Evolutionary conservation across 2,329 filamentous ascomycete species (phyloP), one percentile per base, ranked within the genome.

Genomic region (Penicillium sp.): DNA sequence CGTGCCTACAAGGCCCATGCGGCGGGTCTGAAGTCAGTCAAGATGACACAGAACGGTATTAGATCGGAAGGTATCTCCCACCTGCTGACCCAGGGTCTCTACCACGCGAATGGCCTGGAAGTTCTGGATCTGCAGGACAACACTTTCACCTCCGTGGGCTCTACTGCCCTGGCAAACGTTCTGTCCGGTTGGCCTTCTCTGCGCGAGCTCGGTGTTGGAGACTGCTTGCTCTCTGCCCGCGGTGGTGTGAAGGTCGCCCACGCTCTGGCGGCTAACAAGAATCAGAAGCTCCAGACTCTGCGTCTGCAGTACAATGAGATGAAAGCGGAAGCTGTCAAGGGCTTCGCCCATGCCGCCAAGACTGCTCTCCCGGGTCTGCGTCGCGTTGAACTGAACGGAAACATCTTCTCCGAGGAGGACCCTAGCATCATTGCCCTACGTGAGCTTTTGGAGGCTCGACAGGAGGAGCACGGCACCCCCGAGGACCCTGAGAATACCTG

Each of bases 41-140:
- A 92, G 78, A 97, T 99, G 93, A 89, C 95, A 22, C 93, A 97
- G 73, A 97, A 99, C 69, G 93, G 93, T 44, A 99, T 99, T 61
- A 82, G 93, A 36, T 89, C 92, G 67, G 90, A 97, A 71, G 93
- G 93, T 53, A 93, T 97, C 64, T 84, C 84, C 40, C 80, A 86
- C 58, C 77, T 99, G 49, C 76, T 99, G 56, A 84, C 81, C 53
- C 78, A 91, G 45, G 93, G 93, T 54, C 78, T 99, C 45, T 81
- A 79, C 56, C 79, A 88, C 62, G 82, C 89, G 42, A 77, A 75
- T 28, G 75, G 77, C 37, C 79, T 99, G 47, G 78, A 85, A 66
- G 80, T 90, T 12, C 75, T 99, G 45, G 93, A 99, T 74, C 76
- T 99, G 54, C 92, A 99, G 71, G 93, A 99, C 74, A 99, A 99